Evolutionary conservation across 495 filamentous ascomycete species (phyloP), one percentile per base, ranked within the genome.

Genomic region (Trichocladium antarcticum): DNA sequence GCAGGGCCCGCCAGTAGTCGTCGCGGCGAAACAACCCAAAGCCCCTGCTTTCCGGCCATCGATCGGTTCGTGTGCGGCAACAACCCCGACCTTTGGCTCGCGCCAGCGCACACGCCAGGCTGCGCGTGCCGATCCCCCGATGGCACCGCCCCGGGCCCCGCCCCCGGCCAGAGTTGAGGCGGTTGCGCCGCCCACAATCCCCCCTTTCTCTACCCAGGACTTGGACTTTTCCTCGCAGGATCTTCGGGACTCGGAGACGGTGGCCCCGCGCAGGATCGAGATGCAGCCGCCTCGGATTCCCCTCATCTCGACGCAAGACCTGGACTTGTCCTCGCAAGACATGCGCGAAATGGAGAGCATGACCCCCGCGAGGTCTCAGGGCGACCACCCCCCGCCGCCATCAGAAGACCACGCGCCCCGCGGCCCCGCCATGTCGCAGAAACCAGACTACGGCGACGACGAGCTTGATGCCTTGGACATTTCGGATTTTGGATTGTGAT

Each of bases 161-260:
- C 8, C 15, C 0, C 7, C n/a, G 12, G 35, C 3, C 35, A 49
- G 12, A 17, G 22, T n/a, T n/a, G n/a, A 45, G 37, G 22, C 14
- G 1, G 40, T 41, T 1, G 54, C 53, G 0, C 24, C 35, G 29
- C 53, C 55, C 16, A 51, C 61, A 8, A 53, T 62, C 3, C 56
- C 61, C 0, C 64, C 71, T 31, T 54, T 72, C 31, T 73, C 62
- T 5, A 70, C 73, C 0, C 73, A 74, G 43, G 73, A 76, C 51
- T 42, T 71, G 0, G 36, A 60, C 1, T 45, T 74, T 10, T 74
- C 70, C 0, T 72, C 72, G 1, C 71, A 74, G 52, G 73, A 76
- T 20, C 41, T 74, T 5, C 61, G 57, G 24, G 73, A 76, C 19
- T 53, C 20, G 6, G 39, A 1, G 38, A 9, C n/a, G 5, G 0